phyloP scores from a whole-genome alignment of 169 alveolate species.

The Cryptosporidium xiaoi region DNA sequence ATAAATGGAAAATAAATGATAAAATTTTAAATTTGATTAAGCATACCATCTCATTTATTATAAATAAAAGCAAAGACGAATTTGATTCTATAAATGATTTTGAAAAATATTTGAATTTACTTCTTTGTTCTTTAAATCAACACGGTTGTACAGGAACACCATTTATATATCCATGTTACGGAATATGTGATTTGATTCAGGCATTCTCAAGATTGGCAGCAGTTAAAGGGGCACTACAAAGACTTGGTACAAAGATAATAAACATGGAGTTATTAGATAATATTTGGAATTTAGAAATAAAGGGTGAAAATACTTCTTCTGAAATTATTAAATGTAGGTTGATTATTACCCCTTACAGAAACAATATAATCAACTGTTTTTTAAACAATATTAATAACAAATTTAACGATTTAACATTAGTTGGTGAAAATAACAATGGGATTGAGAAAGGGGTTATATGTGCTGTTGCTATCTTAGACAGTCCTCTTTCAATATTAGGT shows the following conservation, averaged over 20 bases:
- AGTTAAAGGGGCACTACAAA: conserved; percentile 59
- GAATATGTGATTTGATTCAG: conserved; percentile 53
- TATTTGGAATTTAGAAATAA: not conserved
- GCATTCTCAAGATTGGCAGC: conserved; percentile 72
- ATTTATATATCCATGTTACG: conserved; percentile 52
- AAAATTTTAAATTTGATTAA: conserved; percentile 2
- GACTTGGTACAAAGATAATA: conserved; percentile 28
- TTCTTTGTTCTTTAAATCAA: conserved; percentile 50
- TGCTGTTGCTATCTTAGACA: not conserved
- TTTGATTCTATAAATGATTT: conserved; percentile 33
- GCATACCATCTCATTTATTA: not conserved
- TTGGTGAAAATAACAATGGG: not conserved
- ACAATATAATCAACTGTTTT: not conserved
- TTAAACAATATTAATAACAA: too few relatives aligned
- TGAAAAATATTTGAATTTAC: conserved; percentile 23
- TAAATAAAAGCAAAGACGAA: not conserved
- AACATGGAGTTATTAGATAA: not conserved
- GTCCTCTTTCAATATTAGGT: conserved; percentile 7
- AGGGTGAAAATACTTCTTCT: conserved; percentile 3
- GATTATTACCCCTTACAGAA: not conserved
- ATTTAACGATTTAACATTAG: not conserved
- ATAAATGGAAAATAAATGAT: conserved; percentile 43
- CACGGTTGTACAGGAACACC: conserved; percentile 72
- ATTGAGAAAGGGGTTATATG: conserved; percentile 18
- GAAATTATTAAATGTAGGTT: conserved; percentile 7